Conservation (phyloP, 495 filamentous ascomycete species). For the Aspergillus mulundensis region DNA sequence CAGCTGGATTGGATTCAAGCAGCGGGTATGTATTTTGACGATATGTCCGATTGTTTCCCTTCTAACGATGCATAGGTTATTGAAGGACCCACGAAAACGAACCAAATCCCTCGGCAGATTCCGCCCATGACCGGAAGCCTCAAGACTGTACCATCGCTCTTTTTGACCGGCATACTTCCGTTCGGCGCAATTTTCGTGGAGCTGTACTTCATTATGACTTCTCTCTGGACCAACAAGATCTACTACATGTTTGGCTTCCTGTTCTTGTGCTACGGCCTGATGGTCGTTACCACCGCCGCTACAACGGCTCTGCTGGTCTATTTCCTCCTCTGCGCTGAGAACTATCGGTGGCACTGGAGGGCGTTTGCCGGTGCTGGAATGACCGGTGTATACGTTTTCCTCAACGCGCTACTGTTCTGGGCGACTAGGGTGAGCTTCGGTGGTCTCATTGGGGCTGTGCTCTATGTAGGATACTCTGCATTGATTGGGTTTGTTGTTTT, state of each 20-base stretch:
- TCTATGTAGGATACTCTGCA: constrained; percentile 91
- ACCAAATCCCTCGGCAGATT: constrained; percentile 97
- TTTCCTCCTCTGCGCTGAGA: constrained; percentile 90
- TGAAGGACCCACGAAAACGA: constrained; percentile 82
- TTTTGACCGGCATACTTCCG: constrained; percentile 85
- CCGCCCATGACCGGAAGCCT: constrained; percentile 78
- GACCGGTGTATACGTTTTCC: constrained; percentile 84
- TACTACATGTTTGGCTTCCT: constrained; percentile 99
- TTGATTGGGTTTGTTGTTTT: constrained; percentile 89
- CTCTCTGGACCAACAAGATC: constrained; percentile 94
- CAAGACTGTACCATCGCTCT: constrained; percentile 77
- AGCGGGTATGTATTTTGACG: constrained; percentile 33
- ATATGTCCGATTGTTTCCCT: neutral
- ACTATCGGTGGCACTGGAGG: constrained; percentile 99
- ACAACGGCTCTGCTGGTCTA: constrained; percentile 92
- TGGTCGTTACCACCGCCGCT: constrained; percentile 92
- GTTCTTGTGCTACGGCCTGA: constrained; percentile 94
- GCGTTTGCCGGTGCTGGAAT: constrained; percentile 84
- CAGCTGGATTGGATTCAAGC: constrained; percentile 87
- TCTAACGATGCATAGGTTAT: constrained; percentile 42
- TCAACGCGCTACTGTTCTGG: constrained; percentile 86
- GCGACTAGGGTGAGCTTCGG: constrained; percentile 77
- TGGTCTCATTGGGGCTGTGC: constrained; percentile 75
- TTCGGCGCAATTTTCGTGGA: constrained; percentile 97
- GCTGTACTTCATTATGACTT: constrained; percentile 97